Base-by-base conservation (phyloP, 345 rosid genomes). In the Lepidium aucheri region DNA sequence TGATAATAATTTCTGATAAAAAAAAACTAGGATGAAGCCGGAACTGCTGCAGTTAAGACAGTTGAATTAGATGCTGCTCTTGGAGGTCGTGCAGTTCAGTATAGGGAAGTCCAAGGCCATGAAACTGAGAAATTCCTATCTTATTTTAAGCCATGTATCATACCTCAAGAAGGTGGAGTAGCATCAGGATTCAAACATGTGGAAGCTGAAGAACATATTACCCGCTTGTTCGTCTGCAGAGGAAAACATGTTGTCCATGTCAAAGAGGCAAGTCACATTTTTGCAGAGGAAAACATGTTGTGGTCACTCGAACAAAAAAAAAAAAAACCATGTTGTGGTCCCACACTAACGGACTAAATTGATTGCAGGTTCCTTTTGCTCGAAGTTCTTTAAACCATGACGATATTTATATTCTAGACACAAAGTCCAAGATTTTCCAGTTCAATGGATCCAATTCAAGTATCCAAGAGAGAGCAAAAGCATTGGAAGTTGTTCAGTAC, bases 41-140 rank as follows among this genome's bases (percentile, higher is more conserved):
- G 99, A 63, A 77, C 84, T 50, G 97, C 99, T 61, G 96, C 96
- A 56, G 78, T 86, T 72, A 94, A 94, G 80, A 94, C 97, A 39
- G 93, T 94, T 74, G 99, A 94, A 78, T 77, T 94, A 44, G 99
- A 94, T 85, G 99, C 99, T 49, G 93, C 95, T 59, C 96, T 94
- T 47, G 99, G 99, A 74, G 99, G 99, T 34, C 97, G 95, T 74
- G 99, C 97, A 30, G 97, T 94, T 56, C 99, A 94, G 72, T 94
- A 91, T 77, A 90, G 99, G 74, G 99, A 94, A 85, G 85, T 81
- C 45, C 99, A 94, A 77, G 93, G 96, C 44, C 87, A 94, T 60
- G 99, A 94, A 76, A 88, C 96, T 0, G 97, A 94, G 79, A 94
- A 82, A 73, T 94, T 94, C 67, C 77, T 90, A 51, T 94, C 99